phyloP scores from a whole-genome alignment of 164 flowering plant genomes.

The Santalum album region DNA sequence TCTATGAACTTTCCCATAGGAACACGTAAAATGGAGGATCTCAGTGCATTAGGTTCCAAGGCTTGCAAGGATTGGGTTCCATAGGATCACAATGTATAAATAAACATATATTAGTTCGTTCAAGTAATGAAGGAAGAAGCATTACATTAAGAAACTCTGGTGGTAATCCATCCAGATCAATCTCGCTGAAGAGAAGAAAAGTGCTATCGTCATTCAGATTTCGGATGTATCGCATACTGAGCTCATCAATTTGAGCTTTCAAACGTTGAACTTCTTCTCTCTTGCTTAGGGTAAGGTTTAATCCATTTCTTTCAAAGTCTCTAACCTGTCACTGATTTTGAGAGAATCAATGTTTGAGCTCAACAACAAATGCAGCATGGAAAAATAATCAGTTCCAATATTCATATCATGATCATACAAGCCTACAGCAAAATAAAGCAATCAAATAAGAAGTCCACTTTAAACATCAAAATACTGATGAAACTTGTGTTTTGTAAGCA shows the following conservation, averaged over 20 bases:
- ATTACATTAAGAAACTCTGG: conserved; percentile 72
- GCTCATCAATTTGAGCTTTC: conserved; percentile 58
- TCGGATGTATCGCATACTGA: conserved; percentile 58
- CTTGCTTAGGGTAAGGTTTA: conserved; percentile 70
- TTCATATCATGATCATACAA: background rate
- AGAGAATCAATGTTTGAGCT: conserved; percentile 24
- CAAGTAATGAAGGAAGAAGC: background rate
- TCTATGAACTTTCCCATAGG: background rate
- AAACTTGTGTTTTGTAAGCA: background rate
- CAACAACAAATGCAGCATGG: background rate
- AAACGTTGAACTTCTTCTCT: conserved; percentile 71
- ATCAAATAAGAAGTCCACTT: too few species aligned
- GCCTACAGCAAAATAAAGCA: background rate
- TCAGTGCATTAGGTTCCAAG: too few species aligned
- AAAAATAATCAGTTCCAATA: background rate
- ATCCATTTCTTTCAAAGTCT: conserved; percentile 91
- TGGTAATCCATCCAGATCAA: conserved; percentile 76
- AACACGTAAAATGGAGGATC: too few species aligned
- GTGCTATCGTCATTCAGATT: conserved; percentile 62
- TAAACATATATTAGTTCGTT: too few species aligned
- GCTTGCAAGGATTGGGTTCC: too few species aligned
- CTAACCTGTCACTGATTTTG: conserved; percentile 69
- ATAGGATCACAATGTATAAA: too few species aligned
- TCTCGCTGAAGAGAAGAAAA: conserved; percentile 56
- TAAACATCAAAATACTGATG: background rate